Evolutionary conservation across 1,284 basidiomycete genomes (phyloP), one percentile per base, ranked within the genome.

Genomic region (Anthracocystis setariae): DNA sequence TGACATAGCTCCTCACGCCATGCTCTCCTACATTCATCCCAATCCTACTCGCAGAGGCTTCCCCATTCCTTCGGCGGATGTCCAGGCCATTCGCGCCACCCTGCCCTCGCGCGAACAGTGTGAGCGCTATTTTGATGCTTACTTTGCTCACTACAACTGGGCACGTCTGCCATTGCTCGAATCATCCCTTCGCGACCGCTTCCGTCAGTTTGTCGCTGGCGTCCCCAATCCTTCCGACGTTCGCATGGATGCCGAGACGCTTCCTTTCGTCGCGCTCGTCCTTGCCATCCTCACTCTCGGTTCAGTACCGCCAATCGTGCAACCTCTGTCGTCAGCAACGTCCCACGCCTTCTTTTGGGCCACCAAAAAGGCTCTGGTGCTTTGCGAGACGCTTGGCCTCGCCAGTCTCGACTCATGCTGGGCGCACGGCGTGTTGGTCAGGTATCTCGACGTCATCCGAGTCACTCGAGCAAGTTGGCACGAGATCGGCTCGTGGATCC

Each of bases 301-400:
- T 4, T 58, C 53, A 1, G 70, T 73, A 2, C 70, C 70, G 7
- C 64, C 64, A 9, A 67, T 64, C 20, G 70, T 68, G 10, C 70
- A 73, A 32, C 70, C 70, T n/a, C 50, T 73, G 7, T 64, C 70
- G 13, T 63, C 64, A 7, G 60, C 60, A 3, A 68, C 65, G 13
- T 69, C 65, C 15, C 65, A 73, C 32, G 54, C 71, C 3, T 66
- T 73, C 47, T 73, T 73, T 44, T 73, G 71, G 71, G 71, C 71
- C 4, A 62, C 61, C 9, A 73, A 73, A 8, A 73, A 73, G 48
- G 71, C 66, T 18, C 52, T 73, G 7, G 66, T 68, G 13, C 37
- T 73, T 8, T 73, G 71, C 52, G 71, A 73, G 43, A 68, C 61
- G 40, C 46, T 73, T 13, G 71, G 71, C 0, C 25, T 73, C 35